Base-by-base conservation (phyloP, 202 grass and related monocot genomes). In the Brachypodium distachyon region DNA sequence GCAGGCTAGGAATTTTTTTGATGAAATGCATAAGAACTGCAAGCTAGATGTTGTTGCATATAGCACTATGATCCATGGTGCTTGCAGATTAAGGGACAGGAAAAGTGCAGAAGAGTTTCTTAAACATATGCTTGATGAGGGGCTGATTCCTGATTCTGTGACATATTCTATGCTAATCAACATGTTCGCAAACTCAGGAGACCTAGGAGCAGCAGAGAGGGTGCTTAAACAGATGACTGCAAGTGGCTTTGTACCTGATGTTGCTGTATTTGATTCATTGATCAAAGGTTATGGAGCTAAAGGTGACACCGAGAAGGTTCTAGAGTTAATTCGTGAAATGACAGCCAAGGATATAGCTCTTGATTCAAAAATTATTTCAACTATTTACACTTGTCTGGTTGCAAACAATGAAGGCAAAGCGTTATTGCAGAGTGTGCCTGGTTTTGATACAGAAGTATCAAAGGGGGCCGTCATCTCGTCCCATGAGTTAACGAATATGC, bases 201-300 rank as follows among this genome's bases (percentile, higher is more conserved):
- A 93, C 60, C 38, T 89, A 16, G 85, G 61, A 63, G 90, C 71
- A 63, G 88, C 93, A 0, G 80, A 72, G 7, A 60, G 6, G 74
- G 77, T 85, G 47, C 80, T 97, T 51, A 77, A 71, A 68, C 86
- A 91, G 69, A 97, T 97, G 93, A 82, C 55, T 54, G 85, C 73
- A 60, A 87, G 84, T 78, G 88, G 87, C 37, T 78, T 96, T 76
- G 73, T 62, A 25, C 93, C 93, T 59, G 76, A 86, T 17, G 82
- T 86, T 37, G 76, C 6, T 27, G 79, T 96, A 46, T 92, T 92
- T 78, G 82, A 92, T 84, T 90, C 93, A 34, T 42, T 96, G 46
- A 89, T 93, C 52, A 73, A 31, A 79, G 81, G 81, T 23, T 87
- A 91, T 46, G 72, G 70, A 40, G 46, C 55, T 65, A 34, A 83